These are phyloP conservation scores for Aspergillus eucalypticola DNA, from an alignment of 2,329 filamentous ascomycete genomes.

Conservation along the genomic window DNA sequence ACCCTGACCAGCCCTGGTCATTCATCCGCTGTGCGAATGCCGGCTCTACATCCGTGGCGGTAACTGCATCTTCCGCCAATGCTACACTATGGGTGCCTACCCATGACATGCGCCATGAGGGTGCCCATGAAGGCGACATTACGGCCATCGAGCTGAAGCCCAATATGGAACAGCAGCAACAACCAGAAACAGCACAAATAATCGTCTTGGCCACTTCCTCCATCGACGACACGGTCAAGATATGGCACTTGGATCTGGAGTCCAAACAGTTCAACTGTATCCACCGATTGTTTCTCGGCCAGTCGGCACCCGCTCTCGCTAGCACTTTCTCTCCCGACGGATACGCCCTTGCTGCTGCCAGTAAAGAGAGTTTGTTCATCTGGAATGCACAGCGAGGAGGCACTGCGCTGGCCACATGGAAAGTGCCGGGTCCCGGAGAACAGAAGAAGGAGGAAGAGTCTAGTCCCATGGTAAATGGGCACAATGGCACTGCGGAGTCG, in stretches of 20 bases:
- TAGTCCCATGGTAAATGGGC: slow-evolving; percentile 35
- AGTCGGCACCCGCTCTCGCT: slow-evolving; percentile 41
- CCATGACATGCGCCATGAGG: slow-evolving; percentile 41
- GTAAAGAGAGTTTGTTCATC: slow-evolving; percentile 46
- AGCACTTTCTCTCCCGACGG: slow-evolving; percentile 51
- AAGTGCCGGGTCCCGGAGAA: slow-evolving; percentile 31
- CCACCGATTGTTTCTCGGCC: slow-evolving; percentile 39
- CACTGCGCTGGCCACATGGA: slow-evolving; percentile 45
- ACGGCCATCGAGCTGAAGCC: slow-evolving; percentile 45
- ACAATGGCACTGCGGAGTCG: slow-evolving; percentile 33
- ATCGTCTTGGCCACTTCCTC: slow-evolving; percentile 48
- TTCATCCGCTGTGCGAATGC: slow-evolving; percentile 41
- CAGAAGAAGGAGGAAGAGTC: slow-evolving; percentile 36
- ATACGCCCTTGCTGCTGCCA: slow-evolving; percentile 48
- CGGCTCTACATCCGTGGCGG: slow-evolving; percentile 34
- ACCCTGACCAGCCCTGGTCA: slow-evolving; percentile 40
- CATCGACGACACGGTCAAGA: slow-evolving; percentile 46
- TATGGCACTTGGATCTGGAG: slow-evolving; percentile 47
- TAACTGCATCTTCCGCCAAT: slow-evolving; percentile 42
- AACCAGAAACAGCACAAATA: slow-evolving; percentile 19
- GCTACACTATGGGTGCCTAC: slow-evolving; percentile 49
- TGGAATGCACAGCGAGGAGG: slow-evolving; percentile 51
- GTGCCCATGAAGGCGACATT: slow-evolving; percentile 45
- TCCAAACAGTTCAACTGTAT: slow-evolving; percentile 38
- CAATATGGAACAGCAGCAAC: slow-evolving; percentile 23